phyloP scores from a whole-genome alignment of 148 eudicot species.

The Talinum fruticosum region DNA sequence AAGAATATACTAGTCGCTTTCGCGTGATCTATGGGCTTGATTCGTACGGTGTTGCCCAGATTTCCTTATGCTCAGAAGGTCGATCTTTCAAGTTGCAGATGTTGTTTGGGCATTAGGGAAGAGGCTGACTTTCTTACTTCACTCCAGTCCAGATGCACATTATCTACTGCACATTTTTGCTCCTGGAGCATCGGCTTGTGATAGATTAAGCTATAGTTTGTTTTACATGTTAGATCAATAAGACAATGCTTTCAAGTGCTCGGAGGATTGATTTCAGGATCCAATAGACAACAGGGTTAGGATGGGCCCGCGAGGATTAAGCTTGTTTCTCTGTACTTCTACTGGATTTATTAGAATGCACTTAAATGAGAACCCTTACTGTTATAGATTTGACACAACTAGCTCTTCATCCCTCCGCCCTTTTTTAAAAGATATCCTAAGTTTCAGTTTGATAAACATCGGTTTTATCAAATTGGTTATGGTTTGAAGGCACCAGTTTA shows the following conservation, averaged over 20 bases:
- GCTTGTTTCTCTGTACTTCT: neutral
- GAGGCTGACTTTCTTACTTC: slow-evolving; percentile 4
- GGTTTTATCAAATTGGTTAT: neutral
- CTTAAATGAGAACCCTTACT: neutral
- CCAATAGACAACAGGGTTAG: slow-evolving; percentile 2
- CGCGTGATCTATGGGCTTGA: slow-evolving; percentile 30
- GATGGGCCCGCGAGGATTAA: neutral
- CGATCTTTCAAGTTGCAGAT: slow-evolving; percentile 3
- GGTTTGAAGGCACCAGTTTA: neutral
- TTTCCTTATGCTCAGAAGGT: neutral
- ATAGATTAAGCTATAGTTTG: slow-evolving; percentile 17
- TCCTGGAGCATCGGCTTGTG: slow-evolving; percentile 13
- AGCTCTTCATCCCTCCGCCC: neutral
- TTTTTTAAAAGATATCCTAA: too few relatives aligned
- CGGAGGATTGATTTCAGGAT: neutral
- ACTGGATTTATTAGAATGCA: neutral
- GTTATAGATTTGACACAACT: neutral
- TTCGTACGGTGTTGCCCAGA: neutral
- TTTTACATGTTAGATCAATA: slow-evolving; percentile 10
- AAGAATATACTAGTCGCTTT: slow-evolving; percentile 76
- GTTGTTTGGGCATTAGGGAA: neutral
- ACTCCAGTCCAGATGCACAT: slow-evolving; percentile 8
- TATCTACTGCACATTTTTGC: slow-evolving; percentile 27
- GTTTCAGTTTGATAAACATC: neutral
- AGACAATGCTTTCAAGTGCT: slow-evolving; percentile 6